Evolutionary conservation across 441 rosid species (phyloP).

Genomic region (Erysimum cheiri): DNA sequence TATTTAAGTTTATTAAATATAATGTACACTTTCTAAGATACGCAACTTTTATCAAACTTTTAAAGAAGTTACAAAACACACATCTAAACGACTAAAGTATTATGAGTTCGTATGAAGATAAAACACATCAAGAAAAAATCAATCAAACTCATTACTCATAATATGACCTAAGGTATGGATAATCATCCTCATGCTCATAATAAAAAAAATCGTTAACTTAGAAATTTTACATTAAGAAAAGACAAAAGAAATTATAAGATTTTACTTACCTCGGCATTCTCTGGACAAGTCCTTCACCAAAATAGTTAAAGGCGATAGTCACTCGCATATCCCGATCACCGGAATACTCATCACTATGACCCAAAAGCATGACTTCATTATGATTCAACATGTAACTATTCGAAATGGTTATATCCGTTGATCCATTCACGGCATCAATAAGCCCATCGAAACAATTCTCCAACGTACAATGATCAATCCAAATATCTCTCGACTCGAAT

Average conservation of each 20-base stretch:
- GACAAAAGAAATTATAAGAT: no score
- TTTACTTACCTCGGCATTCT: slow-evolving; percentile 60
- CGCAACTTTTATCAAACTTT: no score
- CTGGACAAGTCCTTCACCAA: slow-evolving; percentile 66
- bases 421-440: slow-evolving; percentile 58
- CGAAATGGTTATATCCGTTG: slow-evolving; percentile 63
- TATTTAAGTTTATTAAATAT: no score
- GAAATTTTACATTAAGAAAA: not conserved
- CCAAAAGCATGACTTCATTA: slow-evolving; percentile 68
- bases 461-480: slow-evolving; percentile 70
- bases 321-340: slow-evolving; percentile 63
- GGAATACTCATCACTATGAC: slow-evolving; percentile 59
- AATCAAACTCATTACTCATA: no score
- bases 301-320: slow-evolving; percentile 65
- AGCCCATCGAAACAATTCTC: slow-evolving; percentile 63
- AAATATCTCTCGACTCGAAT: slow-evolving; percentile 49
- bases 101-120: no score
- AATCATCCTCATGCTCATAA: no score
- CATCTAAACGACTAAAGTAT: no score
- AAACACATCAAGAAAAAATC: no score
- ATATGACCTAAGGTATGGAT: no score
- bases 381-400: slow-evolving; percentile 66
- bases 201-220: not conserved
- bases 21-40: no score
- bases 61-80: no score